Conservation (phyloP, 805 yeast species). For the Tetrapisispora nanseiensis region DNA sequence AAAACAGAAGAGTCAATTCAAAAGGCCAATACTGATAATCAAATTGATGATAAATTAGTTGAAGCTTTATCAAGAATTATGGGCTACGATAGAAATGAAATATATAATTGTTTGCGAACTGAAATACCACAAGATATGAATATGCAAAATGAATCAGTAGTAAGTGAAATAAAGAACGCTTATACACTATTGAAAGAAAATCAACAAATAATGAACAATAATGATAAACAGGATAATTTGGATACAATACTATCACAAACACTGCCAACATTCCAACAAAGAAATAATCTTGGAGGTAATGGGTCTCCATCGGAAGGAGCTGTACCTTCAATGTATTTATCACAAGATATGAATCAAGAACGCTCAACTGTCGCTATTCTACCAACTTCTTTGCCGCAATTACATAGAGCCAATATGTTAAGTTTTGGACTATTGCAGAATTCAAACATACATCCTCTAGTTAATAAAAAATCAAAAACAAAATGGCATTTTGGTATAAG, state of each 20-base stretch:
- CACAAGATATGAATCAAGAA: constrained; percentile 23
- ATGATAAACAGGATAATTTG: constrained; percentile 37
- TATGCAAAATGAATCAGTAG: constrained; percentile 38
- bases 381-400: constrained; percentile 89
- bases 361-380: constrained; percentile 80
- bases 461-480: constrained; percentile 79
- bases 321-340: constrained; percentile 25
- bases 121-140: neutral
- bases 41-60: constrained; percentile 65
- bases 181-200: constrained; percentile 77
- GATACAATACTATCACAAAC: constrained; percentile 52
- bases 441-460: constrained; percentile 41
- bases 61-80: constrained; percentile 65
- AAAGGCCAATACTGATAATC: constrained; percentile 4
- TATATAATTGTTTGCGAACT: constrained; percentile 53
- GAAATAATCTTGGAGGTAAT: constrained; percentile 3
- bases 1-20: neutral
- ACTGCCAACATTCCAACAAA: constrained; percentile 41
- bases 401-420: constrained; percentile 88
- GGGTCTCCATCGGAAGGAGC: constrained; percentile 16
- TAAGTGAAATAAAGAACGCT: constrained; percentile 77
- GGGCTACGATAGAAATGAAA: constrained; percentile 85
- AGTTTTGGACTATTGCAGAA: constrained; percentile 44
- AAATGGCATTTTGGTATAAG: constrained; percentile 99
- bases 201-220: constrained; percentile 49